These are phyloP conservation scores for Plasmodium falciparum DNA, from an alignment of 169 alveolate genomes.

Conservation along the genomic window DNA sequence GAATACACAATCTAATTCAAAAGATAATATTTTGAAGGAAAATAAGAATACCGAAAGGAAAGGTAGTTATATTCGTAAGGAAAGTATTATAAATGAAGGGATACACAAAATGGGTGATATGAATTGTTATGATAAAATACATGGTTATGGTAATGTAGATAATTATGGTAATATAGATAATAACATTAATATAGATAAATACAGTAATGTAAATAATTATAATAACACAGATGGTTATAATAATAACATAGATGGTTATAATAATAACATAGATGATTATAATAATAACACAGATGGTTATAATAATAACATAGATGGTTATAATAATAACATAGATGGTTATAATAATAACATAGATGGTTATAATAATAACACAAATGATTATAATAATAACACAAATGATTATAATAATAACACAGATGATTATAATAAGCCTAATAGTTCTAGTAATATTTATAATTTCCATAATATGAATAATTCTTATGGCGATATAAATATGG, in stretches of 20 bases:
- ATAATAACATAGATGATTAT: too few relatives aligned
- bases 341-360: too few relatives aligned
- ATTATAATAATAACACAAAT: too few relatives aligned
- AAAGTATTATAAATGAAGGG: background rate
- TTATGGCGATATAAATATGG: background rate
- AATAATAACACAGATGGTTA: too few relatives aligned
- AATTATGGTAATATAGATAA: background rate
- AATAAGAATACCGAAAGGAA: background rate
- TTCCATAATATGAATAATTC: background rate
- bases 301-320: too few relatives aligned
- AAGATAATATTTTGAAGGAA: background rate
- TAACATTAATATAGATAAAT: background rate
- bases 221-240: too few relatives aligned
- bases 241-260: too few relatives aligned
- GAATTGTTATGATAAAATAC: too few relatives aligned
- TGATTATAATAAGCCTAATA: background rate
- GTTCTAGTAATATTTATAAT: background rate
- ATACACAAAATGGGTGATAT: background rate
- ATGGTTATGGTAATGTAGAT: too few relatives aligned
- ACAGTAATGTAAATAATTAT: background rate
- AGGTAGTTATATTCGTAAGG: background rate
- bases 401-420: too few relatives aligned
- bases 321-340: too few relatives aligned
- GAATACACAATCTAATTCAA: background rate
- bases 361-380: too few relatives aligned